These are phyloP conservation scores for Eragrostis curvula DNA, from an alignment of 176 grass and related monocot species.

Conservation along the genomic window DNA sequence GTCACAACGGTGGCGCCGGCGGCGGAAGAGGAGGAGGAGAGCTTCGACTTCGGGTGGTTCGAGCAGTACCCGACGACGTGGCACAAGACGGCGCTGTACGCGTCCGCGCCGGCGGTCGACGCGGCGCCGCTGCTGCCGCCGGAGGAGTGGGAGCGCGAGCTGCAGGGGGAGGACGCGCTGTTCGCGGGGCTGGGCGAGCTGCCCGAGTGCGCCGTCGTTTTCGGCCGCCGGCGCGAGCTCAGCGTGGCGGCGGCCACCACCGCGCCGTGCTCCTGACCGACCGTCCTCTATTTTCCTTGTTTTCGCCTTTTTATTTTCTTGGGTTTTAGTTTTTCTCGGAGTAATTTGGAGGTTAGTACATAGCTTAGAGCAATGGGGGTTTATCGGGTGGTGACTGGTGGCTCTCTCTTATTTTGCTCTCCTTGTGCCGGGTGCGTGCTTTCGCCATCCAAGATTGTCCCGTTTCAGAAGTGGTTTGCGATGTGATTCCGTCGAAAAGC, in stretches of 20 bases:
- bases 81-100: constrained; percentile 53
- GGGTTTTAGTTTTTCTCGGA: constrained; percentile 36
- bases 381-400: constrained; percentile 16
- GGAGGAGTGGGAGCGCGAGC: constrained; percentile 56
- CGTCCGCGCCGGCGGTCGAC: constrained; percentile 51
- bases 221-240: constrained; percentile 52
- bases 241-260: constrained; percentile 49
- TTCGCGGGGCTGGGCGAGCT: constrained; percentile 93
- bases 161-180: constrained; percentile 74
- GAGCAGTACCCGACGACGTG: constrained; percentile 55
- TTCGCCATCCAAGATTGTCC: constrained; percentile 37
- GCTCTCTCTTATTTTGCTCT: background rate
- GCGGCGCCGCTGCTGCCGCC: constrained; percentile 41
- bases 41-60: constrained; percentile 51
- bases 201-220: constrained; percentile 87
- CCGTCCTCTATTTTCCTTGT: background rate
- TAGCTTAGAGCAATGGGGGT: constrained; percentile 46
- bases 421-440: background rate
- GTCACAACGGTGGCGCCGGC: constrained; percentile 32
- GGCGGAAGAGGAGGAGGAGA: constrained; percentile 37
- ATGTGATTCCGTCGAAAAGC: constrained; percentile 27
- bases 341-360: constrained; percentile 55
- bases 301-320: background rate
- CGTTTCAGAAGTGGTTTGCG: constrained; percentile 28
- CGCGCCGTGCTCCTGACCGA: constrained; percentile 57